Conservation (phyloP, 768 basidiomycete genomes). For the Suillus weaverae region DNA sequence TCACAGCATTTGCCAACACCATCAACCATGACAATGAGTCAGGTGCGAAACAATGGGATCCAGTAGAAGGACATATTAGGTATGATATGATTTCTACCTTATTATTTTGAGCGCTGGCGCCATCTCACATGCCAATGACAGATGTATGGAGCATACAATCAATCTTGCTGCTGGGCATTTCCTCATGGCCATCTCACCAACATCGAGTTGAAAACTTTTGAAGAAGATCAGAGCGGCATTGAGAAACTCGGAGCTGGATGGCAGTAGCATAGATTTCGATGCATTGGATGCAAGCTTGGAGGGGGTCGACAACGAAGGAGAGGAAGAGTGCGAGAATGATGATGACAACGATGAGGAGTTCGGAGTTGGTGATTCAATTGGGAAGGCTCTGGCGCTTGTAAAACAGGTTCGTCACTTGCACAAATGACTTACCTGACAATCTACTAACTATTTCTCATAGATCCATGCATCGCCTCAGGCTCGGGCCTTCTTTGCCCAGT, state of each 20-base stretch:
- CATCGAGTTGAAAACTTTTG: constrained; percentile 5
- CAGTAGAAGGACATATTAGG: not conserved
- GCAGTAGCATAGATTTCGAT: not conserved
- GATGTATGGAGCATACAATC: constrained; percentile 37
- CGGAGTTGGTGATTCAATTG: constrained; percentile 9
- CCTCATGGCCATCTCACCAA: constrained; percentile 23
- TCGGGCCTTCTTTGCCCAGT: not conserved
- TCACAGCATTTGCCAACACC: not conserved
- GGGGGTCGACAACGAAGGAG: too few species aligned
- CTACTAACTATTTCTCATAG: not conserved
- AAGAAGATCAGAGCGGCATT: not conserved
- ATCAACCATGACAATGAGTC: too few species aligned
- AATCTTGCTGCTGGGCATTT: constrained; percentile 31
- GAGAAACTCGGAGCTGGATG: not conserved
- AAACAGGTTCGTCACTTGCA: not conserved
- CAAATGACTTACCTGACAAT: not conserved
- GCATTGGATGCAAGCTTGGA: not conserved
- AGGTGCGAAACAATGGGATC: constrained; percentile 13
- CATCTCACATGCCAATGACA: constrained; percentile 4
- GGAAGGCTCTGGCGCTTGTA: constrained; percentile 3
- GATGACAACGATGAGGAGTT: constrained; percentile 5
- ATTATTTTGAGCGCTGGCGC: too few species aligned
- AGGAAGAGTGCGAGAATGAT: not conserved
- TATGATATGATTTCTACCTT: not conserved
- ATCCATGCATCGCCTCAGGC: not conserved